Evolutionary conservation across 2,329 filamentous ascomycete genomes (phyloP).

Genomic region (Corinectria fuckeliana): DNA sequence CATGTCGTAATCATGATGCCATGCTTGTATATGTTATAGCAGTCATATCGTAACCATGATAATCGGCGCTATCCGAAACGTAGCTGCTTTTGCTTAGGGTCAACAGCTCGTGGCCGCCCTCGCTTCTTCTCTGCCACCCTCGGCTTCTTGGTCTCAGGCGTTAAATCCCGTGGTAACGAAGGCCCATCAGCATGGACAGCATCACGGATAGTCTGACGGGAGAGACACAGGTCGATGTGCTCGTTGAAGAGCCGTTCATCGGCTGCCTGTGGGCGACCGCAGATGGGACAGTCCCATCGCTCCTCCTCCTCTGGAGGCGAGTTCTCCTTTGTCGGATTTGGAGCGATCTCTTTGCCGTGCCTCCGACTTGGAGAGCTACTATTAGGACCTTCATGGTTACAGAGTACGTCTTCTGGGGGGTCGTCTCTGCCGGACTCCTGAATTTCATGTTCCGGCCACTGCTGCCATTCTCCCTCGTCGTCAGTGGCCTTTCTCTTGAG

Average conservation of each 20-base stretch:
- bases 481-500: conserved; percentile 47
- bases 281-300: conserved; percentile 89
- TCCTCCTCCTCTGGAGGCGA: conserved; percentile 52
- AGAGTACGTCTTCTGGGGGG: conserved; percentile 16
- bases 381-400: conserved; percentile 13
- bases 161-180: conserved; percentile 37
- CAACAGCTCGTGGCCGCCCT: conserved; percentile 42
- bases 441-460: conserved; percentile 71
- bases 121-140: conserved; percentile 48
- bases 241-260: conserved; percentile 83
- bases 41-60: conserved; percentile 10
- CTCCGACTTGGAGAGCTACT: conserved; percentile 21
- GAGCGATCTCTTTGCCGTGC: conserved; percentile 60
- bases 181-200: conserved; percentile 66
- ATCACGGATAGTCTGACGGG: conserved; percentile 83
- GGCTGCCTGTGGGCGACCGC: conserved; percentile 74
- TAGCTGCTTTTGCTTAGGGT: conserved; percentile 60
- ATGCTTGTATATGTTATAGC: background rate
- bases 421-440: conserved; percentile 26
- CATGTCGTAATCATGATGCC: conserved; percentile 2
- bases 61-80: conserved; percentile 52
- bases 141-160: conserved; percentile 47
- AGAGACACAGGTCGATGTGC: conserved; percentile 92
- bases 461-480: conserved; percentile 61
- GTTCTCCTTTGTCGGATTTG: conserved; percentile 49